Evolutionary conservation across 148 eudicot species (phyloP), one percentile per base, ranked within the genome.

Genomic region (Hydrangea macrophylla): DNA sequence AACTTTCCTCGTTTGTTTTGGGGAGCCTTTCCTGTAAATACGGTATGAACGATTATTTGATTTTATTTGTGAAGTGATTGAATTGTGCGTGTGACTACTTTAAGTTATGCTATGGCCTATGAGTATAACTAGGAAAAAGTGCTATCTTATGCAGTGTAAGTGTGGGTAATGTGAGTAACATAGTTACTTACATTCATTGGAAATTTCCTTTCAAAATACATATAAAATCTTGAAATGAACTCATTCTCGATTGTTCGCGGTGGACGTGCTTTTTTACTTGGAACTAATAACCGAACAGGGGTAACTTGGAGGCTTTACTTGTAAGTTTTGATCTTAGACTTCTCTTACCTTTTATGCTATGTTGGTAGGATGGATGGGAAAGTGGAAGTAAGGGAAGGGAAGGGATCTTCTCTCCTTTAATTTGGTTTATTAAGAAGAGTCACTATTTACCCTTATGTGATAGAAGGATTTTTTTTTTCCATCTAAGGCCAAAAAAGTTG

Each of bases 21-120:
- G 97, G 99, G 99, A 77, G 97, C 97, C 50, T 95, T 95, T 82
- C 39, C 96, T 70, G 88, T 88, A 74, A 79, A 87, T 73, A 95
- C 88, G 85, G 99, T 95, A 87, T 55, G 9, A 26, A 55, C 32
- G 50, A 67, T 18, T 5, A 5, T 39, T n/a, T 37, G 18, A 71
- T n/a, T 48, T 48, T 12, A 12, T 44, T 9, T 48, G 5, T 4
- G 8, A 48, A 48, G 53, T n/a, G 53, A 48, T 48, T 15, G n/a
- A 2, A 48, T 48, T 48, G 53, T 15, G n/a, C n/a, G 5, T 10
- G 17, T 12, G 15, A 42, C 50, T 12, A 12, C 15, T n/a, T 42
- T 42, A 15, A 42, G 3, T 42, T 10, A 42, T 48, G 3, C 15
- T 10, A 42, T 48, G 53, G 53, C 7, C 20, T 5, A 48, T 15